phyloP scores from a whole-genome alignment of 2,329 filamentous ascomycete species.

The Neopestalotiopsis rosae region DNA sequence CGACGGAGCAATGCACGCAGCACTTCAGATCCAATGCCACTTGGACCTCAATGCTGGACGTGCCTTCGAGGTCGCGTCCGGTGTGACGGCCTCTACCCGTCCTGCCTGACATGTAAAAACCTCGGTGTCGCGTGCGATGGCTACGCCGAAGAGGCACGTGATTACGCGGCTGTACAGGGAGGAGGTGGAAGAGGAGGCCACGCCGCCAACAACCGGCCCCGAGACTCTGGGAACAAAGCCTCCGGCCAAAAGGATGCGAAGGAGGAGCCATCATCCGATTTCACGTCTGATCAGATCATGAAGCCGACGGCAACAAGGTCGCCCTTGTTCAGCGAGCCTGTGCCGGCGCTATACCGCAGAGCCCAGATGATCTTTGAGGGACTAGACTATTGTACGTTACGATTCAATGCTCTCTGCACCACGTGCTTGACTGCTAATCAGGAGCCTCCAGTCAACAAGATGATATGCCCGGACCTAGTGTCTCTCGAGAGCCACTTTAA shows the following conservation, averaged over 20 bases:
- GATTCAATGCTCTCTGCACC: neutral
- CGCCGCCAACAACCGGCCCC: too few species aligned
- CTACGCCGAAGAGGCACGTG: slow-evolving; percentile 2
- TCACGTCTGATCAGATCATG: slow-evolving; percentile 7
- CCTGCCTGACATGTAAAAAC: slow-evolving; percentile 12
- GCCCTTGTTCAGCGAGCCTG: slow-evolving; percentile 10
- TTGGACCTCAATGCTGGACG: slow-evolving; percentile 20
- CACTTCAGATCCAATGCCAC: slow-evolving; percentile 16
- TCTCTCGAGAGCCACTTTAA: slow-evolving; percentile 21
- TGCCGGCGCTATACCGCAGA: slow-evolving; percentile 12
- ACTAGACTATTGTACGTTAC: slow-evolving; percentile 21
- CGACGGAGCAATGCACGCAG: slow-evolving; percentile 15
- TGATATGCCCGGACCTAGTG: slow-evolving; percentile 20
- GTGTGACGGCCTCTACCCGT: slow-evolving; percentile 20
- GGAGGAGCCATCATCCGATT: neutral
- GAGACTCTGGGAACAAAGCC: neutral
- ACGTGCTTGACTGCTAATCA: neutral
- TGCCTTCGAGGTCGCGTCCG: slow-evolving; percentile 15
- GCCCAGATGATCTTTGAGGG: slow-evolving; percentile 22
- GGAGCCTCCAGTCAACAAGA: slow-evolving; percentile 19
- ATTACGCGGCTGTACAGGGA: too few species aligned
- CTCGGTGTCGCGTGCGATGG: slow-evolving; percentile 13
- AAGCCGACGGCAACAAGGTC: neutral
- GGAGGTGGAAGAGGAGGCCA: too few species aligned
- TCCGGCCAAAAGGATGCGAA: neutral